Evolutionary conservation across 1,284 basidiomycete species (phyloP).

Genomic region (Papiliotrema laurentii): DNA sequence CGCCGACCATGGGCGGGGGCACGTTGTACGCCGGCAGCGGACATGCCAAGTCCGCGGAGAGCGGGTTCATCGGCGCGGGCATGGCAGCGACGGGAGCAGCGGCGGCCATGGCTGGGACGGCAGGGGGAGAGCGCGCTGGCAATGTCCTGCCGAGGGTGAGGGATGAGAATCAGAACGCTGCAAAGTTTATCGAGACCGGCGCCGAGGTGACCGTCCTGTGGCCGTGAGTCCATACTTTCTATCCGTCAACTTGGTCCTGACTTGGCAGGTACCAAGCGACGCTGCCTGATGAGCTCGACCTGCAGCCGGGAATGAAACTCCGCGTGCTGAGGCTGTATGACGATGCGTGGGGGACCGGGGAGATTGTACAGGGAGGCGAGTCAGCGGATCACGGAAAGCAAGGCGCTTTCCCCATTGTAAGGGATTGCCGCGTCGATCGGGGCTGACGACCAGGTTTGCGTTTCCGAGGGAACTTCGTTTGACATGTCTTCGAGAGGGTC

Average conservation of each 20-base stretch:
- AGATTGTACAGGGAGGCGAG: constrained; percentile 27
- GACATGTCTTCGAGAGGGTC: constrained; percentile 11
- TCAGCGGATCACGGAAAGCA: constrained; percentile 24
- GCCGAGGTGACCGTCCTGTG: constrained; percentile 33
- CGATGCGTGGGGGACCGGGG: constrained; percentile 46
- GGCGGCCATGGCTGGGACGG: not conserved
- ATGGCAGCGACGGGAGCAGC: constrained; percentile 4
- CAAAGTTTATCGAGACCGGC: constrained; percentile 33
- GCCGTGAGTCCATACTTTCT: constrained; percentile 27
- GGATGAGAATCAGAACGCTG: constrained; percentile 38
- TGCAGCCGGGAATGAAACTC: constrained; percentile 43
- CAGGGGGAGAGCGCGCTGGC: constrained; percentile 15
- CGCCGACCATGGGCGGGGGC: constrained; percentile 28
- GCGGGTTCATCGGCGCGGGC: constrained; percentile 7
- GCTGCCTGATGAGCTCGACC: constrained; percentile 44
- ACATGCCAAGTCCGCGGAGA: constrained; percentile 2
- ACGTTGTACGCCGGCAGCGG: constrained; percentile 10
- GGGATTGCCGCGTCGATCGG: constrained; percentile 6
- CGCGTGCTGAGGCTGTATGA: constrained; percentile 40
- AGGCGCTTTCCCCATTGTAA: constrained; percentile 44
- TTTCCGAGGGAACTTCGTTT: constrained; percentile 28
- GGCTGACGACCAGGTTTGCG: constrained; percentile 24
- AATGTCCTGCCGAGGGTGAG: constrained; percentile 32
- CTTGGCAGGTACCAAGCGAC: constrained; percentile 32
- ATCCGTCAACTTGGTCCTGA: not conserved